Conservation (phyloP, 1,284 basidiomycete species). For the Ganoderma sinense region DNA sequence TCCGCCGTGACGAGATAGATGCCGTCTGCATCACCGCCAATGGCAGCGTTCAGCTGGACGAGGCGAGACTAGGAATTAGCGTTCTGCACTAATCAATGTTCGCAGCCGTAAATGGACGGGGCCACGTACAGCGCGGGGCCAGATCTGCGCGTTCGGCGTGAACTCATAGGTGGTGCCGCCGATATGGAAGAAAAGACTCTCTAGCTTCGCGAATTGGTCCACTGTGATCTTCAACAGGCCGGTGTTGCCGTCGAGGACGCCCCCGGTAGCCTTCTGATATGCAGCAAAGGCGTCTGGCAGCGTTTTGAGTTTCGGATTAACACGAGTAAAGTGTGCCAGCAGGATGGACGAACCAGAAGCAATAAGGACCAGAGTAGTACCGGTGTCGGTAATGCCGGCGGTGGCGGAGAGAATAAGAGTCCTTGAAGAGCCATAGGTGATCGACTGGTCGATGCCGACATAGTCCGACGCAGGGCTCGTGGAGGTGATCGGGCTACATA, state of each 20-base stretch:
- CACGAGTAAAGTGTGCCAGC: too few relatives aligned
- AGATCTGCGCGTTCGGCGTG: conserved; percentile 19
- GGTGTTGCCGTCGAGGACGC: conserved; percentile 29
- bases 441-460: conserved; percentile 61
- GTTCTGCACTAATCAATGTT: background rate
- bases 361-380: conserved; percentile 44
- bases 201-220: conserved; percentile 31
- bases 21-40: conserved; percentile 36
- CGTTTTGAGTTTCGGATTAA: too few relatives aligned
- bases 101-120: conserved; percentile 43
- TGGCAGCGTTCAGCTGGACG: conserved; percentile 37
- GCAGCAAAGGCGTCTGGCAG: background rate
- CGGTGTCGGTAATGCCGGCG: conserved; percentile 39
- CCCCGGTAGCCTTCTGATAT: conserved; percentile 34
- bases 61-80: conserved; percentile 39
- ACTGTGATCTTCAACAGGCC: conserved; percentile 36
- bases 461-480: conserved; percentile 51
- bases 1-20: conserved; percentile 39
- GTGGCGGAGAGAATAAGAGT: conserved; percentile 36
- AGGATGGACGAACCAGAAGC: conserved; percentile 37
- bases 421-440: conserved; percentile 45
- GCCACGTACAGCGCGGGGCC: conserved; percentile 16
- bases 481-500: conserved; percentile 52
- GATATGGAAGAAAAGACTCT: conserved; percentile 31
- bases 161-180: conserved; percentile 6